These are phyloP conservation scores for Suaeda aralocaspica DNA, from an alignment of 148 eudicot species.

Conservation along the genomic window DNA sequence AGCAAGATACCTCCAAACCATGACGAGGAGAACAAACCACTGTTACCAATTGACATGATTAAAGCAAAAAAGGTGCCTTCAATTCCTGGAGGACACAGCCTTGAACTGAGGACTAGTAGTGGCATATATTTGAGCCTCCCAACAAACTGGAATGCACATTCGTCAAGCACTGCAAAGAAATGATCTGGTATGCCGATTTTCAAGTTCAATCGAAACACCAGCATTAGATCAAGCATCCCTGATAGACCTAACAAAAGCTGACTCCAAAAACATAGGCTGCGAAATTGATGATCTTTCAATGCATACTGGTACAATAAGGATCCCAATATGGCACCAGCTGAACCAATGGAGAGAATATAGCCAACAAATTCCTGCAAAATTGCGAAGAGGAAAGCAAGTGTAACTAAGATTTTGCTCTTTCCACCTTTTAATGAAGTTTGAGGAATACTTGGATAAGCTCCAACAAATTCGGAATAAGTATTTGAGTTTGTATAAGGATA, in stretches of 20 bases:
- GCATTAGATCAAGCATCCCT: slow-evolving; percentile 74
- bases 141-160: slow-evolving; percentile 60
- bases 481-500: neutral
- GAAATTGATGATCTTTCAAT: slow-evolving; percentile 61
- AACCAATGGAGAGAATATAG: slow-evolving; percentile 65
- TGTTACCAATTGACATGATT: slow-evolving; percentile 88
- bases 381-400: neutral
- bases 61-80: slow-evolving; percentile 98
- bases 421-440: too few species aligned
- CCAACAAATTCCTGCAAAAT: slow-evolving; percentile 80
- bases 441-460: neutral
- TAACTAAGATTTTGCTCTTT: neutral
- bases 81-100: slow-evolving; percentile 87
- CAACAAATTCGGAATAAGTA: neutral
- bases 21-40: slow-evolving; percentile 63
- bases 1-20: slow-evolving; percentile 85
- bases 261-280: slow-evolving; percentile 78
- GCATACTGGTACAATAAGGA: slow-evolving; percentile 67
- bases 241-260: slow-evolving; percentile 64
- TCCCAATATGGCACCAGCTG: slow-evolving; percentile 73
- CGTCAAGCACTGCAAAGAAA: slow-evolving; percentile 65
- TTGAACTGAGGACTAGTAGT: slow-evolving; percentile 75
- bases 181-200: slow-evolving; percentile 72
- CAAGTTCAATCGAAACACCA: slow-evolving; percentile 64
- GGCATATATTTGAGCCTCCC: slow-evolving; percentile 93